These are phyloP conservation scores for Pulveroboletus sp. DNA, from an alignment of 768 basidiomycete species.

Conservation along the genomic window DNA sequence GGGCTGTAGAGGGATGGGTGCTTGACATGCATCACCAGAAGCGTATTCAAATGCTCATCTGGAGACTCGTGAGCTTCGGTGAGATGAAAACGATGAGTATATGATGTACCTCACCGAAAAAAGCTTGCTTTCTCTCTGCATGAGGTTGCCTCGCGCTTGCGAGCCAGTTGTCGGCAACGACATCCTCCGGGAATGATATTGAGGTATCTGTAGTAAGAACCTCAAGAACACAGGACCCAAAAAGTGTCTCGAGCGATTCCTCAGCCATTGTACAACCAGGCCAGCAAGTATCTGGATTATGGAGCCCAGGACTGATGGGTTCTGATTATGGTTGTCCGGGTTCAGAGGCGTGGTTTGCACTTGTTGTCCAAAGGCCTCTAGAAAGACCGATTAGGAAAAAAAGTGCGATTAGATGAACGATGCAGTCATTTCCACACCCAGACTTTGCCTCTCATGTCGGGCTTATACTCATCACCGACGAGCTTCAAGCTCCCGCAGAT, in stretches of 20 bases:
- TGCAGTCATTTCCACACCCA: slow-evolving; percentile 51
- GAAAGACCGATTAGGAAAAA: slow-evolving; percentile 18
- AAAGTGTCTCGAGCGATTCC: slow-evolving; percentile 60
- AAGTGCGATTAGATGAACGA: slow-evolving; percentile 9
- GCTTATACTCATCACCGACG: slow-evolving; percentile 65
- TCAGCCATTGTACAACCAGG: slow-evolving; percentile 16
- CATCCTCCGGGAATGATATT: slow-evolving; percentile 53
- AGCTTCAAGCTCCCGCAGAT: slow-evolving; percentile 67
- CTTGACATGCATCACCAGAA: slow-evolving; percentile 40
- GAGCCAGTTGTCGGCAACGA: slow-evolving; percentile 55
- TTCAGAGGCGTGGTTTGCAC: slow-evolving; percentile 7
- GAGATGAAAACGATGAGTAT: slow-evolving; percentile 4
- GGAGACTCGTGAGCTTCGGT: slow-evolving; percentile 19
- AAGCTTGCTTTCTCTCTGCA: slow-evolving; percentile 61
- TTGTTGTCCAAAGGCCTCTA: slow-evolving; percentile 21
- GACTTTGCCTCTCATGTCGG: slow-evolving; percentile 49
- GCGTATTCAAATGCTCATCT: slow-evolving; percentile 57
- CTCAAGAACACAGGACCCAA: slow-evolving; percentile 55
- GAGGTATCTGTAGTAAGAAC: slow-evolving; percentile 67
- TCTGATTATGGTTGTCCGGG: too few relatives aligned
- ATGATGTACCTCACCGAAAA: slow-evolving; percentile 59
- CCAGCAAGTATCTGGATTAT: too few relatives aligned
- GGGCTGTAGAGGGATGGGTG: slow-evolving; percentile 33
- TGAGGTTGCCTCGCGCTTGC: slow-evolving; percentile 37
- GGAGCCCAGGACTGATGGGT: too few relatives aligned